Percentiles rank a stretch among this genome's conserved stretches.
phyloP scores from a whole-genome alignment of 2,329 filamentous ascomycete genomes.

The Ophiosphaerella korrae region DNA sequence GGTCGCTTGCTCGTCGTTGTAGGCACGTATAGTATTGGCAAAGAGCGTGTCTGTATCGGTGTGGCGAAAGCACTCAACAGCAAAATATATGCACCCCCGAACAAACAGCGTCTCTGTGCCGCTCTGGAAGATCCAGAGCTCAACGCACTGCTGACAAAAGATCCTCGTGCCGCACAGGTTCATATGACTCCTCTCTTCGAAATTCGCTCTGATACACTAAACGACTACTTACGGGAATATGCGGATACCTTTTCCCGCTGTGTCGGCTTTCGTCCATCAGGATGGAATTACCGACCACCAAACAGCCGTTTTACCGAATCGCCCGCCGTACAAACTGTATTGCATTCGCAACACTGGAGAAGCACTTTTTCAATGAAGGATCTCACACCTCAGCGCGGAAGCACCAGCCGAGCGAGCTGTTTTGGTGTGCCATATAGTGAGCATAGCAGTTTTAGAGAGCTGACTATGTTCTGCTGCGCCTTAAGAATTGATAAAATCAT shows the following conservation, averaged over 20 bases:
- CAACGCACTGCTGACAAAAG: constrained; percentile 72
- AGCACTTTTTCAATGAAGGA: constrained; percentile 73
- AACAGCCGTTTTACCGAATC: constrained; percentile 66
- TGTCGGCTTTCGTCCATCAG: constrained; percentile 88
- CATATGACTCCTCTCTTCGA: constrained; percentile 98
- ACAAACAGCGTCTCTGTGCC: constrained; percentile 82
- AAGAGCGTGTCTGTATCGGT: constrained; percentile 92
- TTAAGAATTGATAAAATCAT: constrained; percentile 87
- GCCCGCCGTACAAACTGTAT: constrained; percentile 67
- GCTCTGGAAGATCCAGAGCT: constrained; percentile 88
- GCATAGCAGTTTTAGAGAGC: constrained; percentile 91
- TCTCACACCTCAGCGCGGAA: constrained; percentile 80
- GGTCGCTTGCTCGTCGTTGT: constrained; percentile 87
- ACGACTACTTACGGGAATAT: constrained; percentile 83
- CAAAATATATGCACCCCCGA: constrained; percentile 85
- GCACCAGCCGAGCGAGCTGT: constrained; percentile 79
- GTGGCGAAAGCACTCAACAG: constrained; percentile 84
- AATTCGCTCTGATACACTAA: constrained; percentile 86
- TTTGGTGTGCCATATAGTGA: constrained; percentile 96
- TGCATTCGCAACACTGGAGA: constrained; percentile 75
- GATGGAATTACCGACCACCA: constrained; percentile 88
- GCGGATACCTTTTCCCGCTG: constrained; percentile 83
- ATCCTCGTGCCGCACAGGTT: constrained; percentile 86
- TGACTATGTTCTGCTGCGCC: constrained; percentile 90
- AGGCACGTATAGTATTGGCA: constrained; percentile 97